phyloP scores from a whole-genome alignment of 305 asterid genomes.

The Fraxinus baroniana region DNA sequence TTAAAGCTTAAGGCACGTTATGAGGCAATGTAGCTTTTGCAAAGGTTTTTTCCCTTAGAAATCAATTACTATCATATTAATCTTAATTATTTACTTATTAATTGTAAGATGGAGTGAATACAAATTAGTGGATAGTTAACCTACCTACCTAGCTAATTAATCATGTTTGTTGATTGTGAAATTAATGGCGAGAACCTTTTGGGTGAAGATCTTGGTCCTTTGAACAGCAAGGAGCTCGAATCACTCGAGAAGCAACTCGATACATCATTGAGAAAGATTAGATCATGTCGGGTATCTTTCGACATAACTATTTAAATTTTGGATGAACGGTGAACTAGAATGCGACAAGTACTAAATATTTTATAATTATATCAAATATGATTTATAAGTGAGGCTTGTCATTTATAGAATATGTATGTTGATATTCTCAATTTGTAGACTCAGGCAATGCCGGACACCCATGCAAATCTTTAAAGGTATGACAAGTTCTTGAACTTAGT shows the following conservation, averaged over 20 bases:
- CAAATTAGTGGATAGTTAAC: neutral
- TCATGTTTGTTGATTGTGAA: neutral
- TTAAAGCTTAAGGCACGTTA: conserved; percentile 90
- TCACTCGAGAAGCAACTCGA: conserved; percentile 91
- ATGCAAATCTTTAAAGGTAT: conserved; percentile 76
- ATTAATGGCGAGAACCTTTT: neutral
- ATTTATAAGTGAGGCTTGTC: neutral
- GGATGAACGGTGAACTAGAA: neutral
- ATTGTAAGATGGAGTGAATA: neutral
- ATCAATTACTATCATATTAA: neutral
- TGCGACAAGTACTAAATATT: neutral
- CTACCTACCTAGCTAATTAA: neutral
- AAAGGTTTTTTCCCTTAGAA: conserved; percentile 42
- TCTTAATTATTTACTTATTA: neutral
- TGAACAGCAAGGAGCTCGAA: conserved; percentile 92
- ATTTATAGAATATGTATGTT: neutral
- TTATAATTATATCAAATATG: neutral
- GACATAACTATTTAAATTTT: neutral
- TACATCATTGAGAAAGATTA: conserved; percentile 83
- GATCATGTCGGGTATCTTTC: conserved; percentile 77
- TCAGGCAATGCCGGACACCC: conserved; percentile 81
- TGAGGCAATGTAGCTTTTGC: conserved; percentile 83
- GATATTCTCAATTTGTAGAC: conserved; percentile 46
- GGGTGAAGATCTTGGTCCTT: conserved; percentile 85
- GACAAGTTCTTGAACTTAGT: neutral